phyloP scores from a whole-genome alignment of 345 rosid genomes.

The Melaleuca quinquenervia region DNA sequence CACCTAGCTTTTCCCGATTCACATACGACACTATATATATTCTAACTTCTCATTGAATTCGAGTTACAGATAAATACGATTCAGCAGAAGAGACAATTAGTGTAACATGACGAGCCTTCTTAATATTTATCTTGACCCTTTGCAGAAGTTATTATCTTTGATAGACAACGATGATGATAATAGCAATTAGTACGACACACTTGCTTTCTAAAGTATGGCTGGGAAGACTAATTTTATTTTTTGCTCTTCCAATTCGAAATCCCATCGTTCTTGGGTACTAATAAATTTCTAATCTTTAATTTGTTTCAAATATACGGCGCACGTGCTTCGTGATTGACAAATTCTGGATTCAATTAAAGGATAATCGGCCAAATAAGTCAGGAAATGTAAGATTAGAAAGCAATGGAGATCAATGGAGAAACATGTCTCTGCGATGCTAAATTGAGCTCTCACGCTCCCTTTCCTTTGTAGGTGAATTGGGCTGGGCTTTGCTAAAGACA shows the following conservation, averaged over 20 bases:
- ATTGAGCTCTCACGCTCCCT: not conserved
- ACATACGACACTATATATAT: too few species aligned
- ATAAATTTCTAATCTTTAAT: not conserved
- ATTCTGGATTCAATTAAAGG: not conserved
- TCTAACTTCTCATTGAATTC: not conserved
- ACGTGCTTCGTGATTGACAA: not conserved
- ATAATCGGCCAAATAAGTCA: not conserved
- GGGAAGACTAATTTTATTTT: not conserved
- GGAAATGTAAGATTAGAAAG: not conserved
- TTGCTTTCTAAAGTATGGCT: not conserved
- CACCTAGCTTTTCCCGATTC: not conserved
- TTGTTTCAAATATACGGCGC: not conserved
- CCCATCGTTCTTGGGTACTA: not conserved
- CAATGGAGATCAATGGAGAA: not conserved
- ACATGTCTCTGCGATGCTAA: not conserved
- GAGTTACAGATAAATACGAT: not conserved
- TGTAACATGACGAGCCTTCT: not conserved
- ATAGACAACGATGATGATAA: not conserved
- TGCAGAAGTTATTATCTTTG: not conserved
- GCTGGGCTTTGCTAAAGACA: not conserved
- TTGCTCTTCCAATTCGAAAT: not conserved
- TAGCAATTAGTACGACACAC: too few species aligned
- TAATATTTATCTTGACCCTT: not conserved
- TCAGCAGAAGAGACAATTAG: not conserved
- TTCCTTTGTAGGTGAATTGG: not conserved